These are phyloP conservation scores for Dactylonectria estremocensis DNA, from an alignment of 2,329 filamentous ascomycete species.

Conservation along the genomic window DNA sequence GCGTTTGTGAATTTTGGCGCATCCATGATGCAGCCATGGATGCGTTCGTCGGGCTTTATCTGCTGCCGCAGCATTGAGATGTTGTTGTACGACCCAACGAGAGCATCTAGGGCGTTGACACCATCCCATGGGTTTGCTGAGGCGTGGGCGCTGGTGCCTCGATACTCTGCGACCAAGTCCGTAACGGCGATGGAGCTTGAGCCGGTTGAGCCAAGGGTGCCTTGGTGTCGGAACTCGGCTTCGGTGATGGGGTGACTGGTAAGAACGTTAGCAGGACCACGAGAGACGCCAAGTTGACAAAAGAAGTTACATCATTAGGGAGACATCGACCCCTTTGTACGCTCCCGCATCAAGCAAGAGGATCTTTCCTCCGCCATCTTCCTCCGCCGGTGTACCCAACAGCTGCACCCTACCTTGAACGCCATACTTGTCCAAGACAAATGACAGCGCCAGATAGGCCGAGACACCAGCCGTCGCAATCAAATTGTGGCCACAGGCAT, in stretches of 20 bases:
- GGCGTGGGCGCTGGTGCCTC: slow-evolving; percentile 7
- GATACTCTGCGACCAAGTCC: not conserved
- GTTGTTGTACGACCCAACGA: slow-evolving; percentile 3
- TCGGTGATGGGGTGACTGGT: slow-evolving; percentile 6
- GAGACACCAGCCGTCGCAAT: not conserved
- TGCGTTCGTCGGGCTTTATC: not conserved
- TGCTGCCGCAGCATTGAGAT: slow-evolving; percentile 17
- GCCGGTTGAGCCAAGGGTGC: not conserved
- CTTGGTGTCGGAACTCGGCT: not conserved
- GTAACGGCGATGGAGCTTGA: not conserved
- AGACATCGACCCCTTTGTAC: slow-evolving; percentile 4
- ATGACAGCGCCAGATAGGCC: not conserved
- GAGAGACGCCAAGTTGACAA: not conserved
- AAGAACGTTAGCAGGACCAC: not conserved
- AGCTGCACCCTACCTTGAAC: not conserved
- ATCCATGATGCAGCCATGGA: slow-evolving; percentile 7
- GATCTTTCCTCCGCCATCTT: slow-evolving; percentile 10
- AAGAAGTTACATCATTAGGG: slow-evolving; percentile 7
- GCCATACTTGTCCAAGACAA: not conserved
- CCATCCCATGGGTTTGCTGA: slow-evolving; percentile 7
- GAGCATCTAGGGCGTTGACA: slow-evolving; percentile 14
- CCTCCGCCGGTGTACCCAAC: slow-evolving; percentile 17
- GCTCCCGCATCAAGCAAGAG: slow-evolving; percentile 1
- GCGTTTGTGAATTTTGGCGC: not conserved
- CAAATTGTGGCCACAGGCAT: not conserved